These are phyloP conservation scores for Penicillium nucicola DNA, from an alignment of 495 filamentous ascomycete species.

Conservation along the genomic window DNA sequence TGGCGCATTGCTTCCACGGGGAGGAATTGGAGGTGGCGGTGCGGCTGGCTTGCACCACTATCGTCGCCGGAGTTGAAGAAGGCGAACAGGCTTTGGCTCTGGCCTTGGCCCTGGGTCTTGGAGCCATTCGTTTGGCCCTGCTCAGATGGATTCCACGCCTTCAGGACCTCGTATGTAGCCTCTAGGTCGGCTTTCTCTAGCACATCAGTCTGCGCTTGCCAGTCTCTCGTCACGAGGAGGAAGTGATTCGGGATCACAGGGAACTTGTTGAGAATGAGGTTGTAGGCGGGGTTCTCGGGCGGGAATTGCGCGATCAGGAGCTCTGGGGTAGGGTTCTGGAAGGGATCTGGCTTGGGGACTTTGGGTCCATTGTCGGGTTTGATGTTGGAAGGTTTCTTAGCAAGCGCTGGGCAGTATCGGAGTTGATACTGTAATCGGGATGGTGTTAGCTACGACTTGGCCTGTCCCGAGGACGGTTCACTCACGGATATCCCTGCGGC, in stretches of 20 bases:
- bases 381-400: slow-evolving; percentile 60
- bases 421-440: slow-evolving; percentile 63
- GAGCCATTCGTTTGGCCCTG: too few relatives aligned
- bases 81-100: slow-evolving; percentile 54
- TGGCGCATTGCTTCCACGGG: slow-evolving; percentile 65
- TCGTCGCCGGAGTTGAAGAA: slow-evolving; percentile 81
- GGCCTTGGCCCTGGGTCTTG: neutral
- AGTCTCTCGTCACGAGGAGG: slow-evolving; percentile 67
- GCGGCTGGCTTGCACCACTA: slow-evolving; percentile 77
- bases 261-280: slow-evolving; percentile 77
- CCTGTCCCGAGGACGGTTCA: neutral
- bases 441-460: slow-evolving; percentile 2
- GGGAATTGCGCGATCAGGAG: slow-evolving; percentile 61
- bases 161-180: slow-evolving; percentile 62
- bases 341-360: slow-evolving; percentile 62
- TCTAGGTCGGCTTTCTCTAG: slow-evolving; percentile 65
- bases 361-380: slow-evolving; percentile 32
- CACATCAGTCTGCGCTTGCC: slow-evolving; percentile 66
- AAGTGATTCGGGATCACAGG: slow-evolving; percentile 77
- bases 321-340: slow-evolving; percentile 60
- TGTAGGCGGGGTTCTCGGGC: slow-evolving; percentile 50
- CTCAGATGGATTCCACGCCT: slow-evolving; percentile 47
- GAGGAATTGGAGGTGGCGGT: slow-evolving; percentile 76
- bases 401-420: slow-evolving; percentile 72
- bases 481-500: slow-evolving; percentile 53